Evolutionary conservation across 805 yeast species (phyloP).

Genomic region (Ogataea philodendri): DNA sequence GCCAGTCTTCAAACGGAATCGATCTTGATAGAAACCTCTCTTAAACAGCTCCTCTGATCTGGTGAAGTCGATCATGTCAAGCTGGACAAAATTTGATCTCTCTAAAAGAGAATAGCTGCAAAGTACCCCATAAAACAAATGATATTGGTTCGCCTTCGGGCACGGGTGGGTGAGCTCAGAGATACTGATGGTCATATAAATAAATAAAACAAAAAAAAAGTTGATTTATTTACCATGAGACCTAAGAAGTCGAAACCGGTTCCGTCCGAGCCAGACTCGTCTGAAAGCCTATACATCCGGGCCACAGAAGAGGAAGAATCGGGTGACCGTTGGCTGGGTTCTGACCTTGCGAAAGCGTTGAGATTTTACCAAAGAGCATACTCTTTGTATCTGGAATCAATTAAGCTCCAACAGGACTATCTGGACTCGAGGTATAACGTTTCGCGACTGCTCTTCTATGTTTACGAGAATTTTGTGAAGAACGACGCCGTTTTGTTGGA

Average conservation of each 20-base stretch:
- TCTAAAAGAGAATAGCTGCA: conserved; percentile 3
- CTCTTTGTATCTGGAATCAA: conserved; percentile 40
- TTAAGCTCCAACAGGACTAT: conserved; percentile 24
- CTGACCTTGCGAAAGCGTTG: conserved; percentile 62
- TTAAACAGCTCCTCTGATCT: conserved; percentile 5
- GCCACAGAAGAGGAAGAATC: conserved; percentile 66
- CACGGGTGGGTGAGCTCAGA: conserved; percentile 1
- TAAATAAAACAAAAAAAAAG: conserved; percentile 1
- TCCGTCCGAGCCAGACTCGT: conserved; percentile 36
- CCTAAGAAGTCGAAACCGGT: neutral
- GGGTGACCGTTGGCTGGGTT: conserved; percentile 72
- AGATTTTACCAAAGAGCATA: conserved; percentile 64
- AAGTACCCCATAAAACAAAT: conserved; percentile 5
- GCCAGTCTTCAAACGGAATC: conserved; percentile 13
- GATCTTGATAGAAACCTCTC: conserved; percentile 1
- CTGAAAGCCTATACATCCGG: conserved; percentile 52
- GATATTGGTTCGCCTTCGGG: neutral
- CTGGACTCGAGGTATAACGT: conserved; percentile 59
- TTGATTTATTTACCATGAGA: conserved; percentile 6
- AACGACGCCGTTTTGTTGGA: conserved; percentile 43
- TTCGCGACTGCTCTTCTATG: conserved; percentile 56
- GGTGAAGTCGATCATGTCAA: conserved; percentile 28
- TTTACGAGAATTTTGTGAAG: conserved; percentile 49
- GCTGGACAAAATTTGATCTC: conserved; percentile 3
- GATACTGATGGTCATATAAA: neutral